Base-by-base conservation (phyloP, 768 basidiomycete genomes). In the Leccinum imitatum region DNA sequence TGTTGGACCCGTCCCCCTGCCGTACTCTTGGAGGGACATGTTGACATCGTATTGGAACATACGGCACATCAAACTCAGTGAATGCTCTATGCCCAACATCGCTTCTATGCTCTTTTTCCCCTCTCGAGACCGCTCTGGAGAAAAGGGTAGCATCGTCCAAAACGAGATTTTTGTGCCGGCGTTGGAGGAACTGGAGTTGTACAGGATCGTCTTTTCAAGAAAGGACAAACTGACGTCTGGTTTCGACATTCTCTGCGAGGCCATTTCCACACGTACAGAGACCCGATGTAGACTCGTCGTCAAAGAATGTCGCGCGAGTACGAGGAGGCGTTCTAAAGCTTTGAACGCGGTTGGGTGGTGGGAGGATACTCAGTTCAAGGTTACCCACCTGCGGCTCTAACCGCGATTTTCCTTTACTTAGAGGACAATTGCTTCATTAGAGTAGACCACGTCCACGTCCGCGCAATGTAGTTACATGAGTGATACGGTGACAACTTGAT, bases 21-120 rank as follows among this genome's bases (percentile, higher is more conserved):
- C 14, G 3, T 5, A 13, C 13, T 55, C 64, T 23, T 67, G 60
- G 65, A 57, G 19, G 15, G 17, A 23, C 7, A 50, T 30, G 1
- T 23, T 67, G 7, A 44, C 37, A 11, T 17, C n/a, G 14, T 50
- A 61, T 11, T 53, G 6, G 8, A 53, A 27, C 27, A 19, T 64
- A 13, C 53, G 47, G n/a, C 23, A 41, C 54, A 50, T 65, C 44
- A 39, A 47, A 48, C 3, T 66, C 17, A 41, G 17, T 6, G 1
- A 25, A 2, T 48, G 51, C 27, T 1, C 2, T 27, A 41, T 59
- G 47, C 51, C 56, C 8, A 6, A 27, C 5, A 51, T 51, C 6
- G 50, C 27, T n/a, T 51, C 50, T 6, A 14, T 51, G 10, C 50
- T 51, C 50, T 27, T 30, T n/a, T 3, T 11, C 15, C 8, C n/a